Base-by-base conservation (phyloP, 1,284 basidiomycete species). In the Apiotrichum mycotoxinovorans region DNA sequence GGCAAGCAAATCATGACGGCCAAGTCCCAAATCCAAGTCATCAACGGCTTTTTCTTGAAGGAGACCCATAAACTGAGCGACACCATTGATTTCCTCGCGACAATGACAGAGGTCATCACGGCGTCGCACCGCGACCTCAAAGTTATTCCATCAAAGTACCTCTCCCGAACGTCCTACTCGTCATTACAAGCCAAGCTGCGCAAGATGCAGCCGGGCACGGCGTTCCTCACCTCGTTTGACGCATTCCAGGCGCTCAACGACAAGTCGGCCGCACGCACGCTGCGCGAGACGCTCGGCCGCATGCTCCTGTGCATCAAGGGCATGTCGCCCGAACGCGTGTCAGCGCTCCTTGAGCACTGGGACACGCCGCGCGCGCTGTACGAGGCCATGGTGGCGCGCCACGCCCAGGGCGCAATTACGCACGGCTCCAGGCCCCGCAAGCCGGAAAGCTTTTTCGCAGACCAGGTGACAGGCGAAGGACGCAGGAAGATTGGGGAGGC, bases 21-120 rank as follows among this genome's bases (percentile, higher is more conserved):
- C 30, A 73, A 78, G 57, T 81, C 81, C 17, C 80, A 81, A 58
- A 77, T 81, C 5, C 82, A 83, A 61, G 73, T 83, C 34, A 75
- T 81, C 48, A 81, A 82, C 62, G 78, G 79, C 23, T 84, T 83
- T 69, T 80, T 78, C 60, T 74, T 84, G 12, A 80, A 83, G 58
- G 78, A 80, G 46, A 82, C 81, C 0, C 70, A 76, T 40, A 78
- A 75, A 49, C 58, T 80, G 11, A 66, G 68, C n/a, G 81, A 81
- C 30, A 81, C 81, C 5, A 77, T 82, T 60, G 78, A 80, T 51
- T 83, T 79, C 57, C 73, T 83, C 20, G 73, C 72, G 2, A 74
- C 71, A 17, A 75, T 81, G 71, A 80, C 80, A 18, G 65, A 71
- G 22, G 76, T 80, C 18, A 78, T 84, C 53, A 59, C 66, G 17